Base-by-base conservation (phyloP, 768 basidiomycete species). In the Rhizopogon rudus region DNA sequence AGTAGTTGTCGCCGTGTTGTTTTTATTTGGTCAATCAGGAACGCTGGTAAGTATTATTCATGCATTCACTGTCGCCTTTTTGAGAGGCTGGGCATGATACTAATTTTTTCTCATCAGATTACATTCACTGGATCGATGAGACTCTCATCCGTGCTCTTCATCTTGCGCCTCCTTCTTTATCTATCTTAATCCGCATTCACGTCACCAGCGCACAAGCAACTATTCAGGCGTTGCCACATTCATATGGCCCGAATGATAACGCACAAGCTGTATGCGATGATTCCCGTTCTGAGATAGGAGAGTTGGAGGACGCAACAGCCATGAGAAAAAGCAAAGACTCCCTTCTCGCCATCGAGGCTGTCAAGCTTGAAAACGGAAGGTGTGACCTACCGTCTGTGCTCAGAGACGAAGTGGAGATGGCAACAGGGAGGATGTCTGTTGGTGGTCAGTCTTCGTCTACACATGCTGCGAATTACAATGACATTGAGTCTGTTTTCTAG, bases 21-120 rank as follows among this genome's bases (percentile, higher is more conserved):
- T 13, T 78, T 80, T 60, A 65, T 79, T 6, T 80, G 79, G 79
- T 64, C 72, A 5, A 72, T 78, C 49, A 71, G 77, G 42, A 74
- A 77, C 54, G 61, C 67, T 50, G 73, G 78, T 77, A 63, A 54
- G 55, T 62, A 9, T 13, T 13, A 10, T 40, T 9, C 51, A 40
- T 25, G 39, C 20, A 17, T 20, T 14, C 10, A 9, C 31, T 6
- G 9, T 31, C 37, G 50, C 44, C 37, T 50, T 25, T 51, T 35
- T 31, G 25, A 25, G 25, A 25, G 25, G 4, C 25, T 25, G 25
- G 25, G 20, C 4, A 5, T 20, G 6, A 46, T n/a, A 17, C 7
- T 16, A 73, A 79, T 42, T 60, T 76, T 35, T 61, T 64, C 17
- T 80, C 77, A 77, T 75, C 80, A 35, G 63, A 71, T 25, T 25